Conservation (phyloP, 2,329 filamentous ascomycete species). For the Trichoderma harzianum region DNA sequence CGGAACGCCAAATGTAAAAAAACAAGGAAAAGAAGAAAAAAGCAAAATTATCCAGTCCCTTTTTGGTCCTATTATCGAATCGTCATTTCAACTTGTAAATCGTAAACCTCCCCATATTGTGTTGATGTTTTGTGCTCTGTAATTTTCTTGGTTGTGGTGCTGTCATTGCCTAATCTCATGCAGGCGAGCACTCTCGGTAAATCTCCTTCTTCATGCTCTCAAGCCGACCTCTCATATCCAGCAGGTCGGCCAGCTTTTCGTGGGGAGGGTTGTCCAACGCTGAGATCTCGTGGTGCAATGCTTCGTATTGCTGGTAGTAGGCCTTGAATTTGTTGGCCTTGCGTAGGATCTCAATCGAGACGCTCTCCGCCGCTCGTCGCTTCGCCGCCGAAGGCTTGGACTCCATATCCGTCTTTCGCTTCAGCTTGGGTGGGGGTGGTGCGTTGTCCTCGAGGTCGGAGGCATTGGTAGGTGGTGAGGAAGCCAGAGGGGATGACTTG, state of each 20-base stretch:
- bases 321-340: constrained; percentile 55
- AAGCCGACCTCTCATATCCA: constrained; percentile 54
- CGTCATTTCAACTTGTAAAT: constrained; percentile 17
- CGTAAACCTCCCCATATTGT: constrained; percentile 2
- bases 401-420: constrained; percentile 40
- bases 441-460: constrained; percentile 54
- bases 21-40: background rate
- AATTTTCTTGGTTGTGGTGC: background rate
- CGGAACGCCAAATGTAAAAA: constrained; percentile 7
- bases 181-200: constrained; percentile 42
- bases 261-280: constrained; percentile 48
- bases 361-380: constrained; percentile 29
- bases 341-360: constrained; percentile 44
- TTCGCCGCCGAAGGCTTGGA: constrained; percentile 28
- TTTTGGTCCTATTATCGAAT: constrained; percentile 18
- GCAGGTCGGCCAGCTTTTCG: constrained; percentile 48
- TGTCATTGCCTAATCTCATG: constrained; percentile 13
- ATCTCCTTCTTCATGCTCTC: constrained; percentile 59
- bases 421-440: constrained; percentile 41
- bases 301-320: constrained; percentile 55
- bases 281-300: constrained; percentile 54
- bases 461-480: constrained; percentile 62
- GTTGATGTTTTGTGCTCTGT: background rate
- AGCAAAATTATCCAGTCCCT: constrained; percentile 18
- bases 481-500: constrained; percentile 64